phyloP scores from a whole-genome alignment of 1,284 basidiomycete species.

The Apiotrichum domesticum region DNA sequence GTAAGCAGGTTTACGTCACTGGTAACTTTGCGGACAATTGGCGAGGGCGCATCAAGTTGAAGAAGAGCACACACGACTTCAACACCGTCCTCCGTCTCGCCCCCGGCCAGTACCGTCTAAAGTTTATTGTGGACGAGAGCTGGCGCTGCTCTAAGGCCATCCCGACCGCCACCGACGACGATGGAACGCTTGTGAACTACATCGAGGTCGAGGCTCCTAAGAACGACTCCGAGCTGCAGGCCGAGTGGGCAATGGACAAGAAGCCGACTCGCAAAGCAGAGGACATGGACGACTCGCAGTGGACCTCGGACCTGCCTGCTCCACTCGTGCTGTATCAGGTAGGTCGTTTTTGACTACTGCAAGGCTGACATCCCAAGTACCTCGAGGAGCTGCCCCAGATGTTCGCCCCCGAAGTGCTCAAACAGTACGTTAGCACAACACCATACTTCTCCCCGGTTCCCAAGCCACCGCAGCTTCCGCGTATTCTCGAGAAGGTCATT shows the following conservation, averaged over 20 bases:
- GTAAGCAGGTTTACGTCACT: constrained; percentile 53
- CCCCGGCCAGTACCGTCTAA: constrained; percentile 90
- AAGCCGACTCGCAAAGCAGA: constrained; percentile 30
- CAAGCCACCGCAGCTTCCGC: constrained; percentile 75
- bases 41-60: constrained; percentile 52
- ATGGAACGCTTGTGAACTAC: constrained; percentile 93
- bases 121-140: constrained; percentile 90
- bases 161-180: constrained; percentile 87
- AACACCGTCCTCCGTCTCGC: constrained; percentile 54
- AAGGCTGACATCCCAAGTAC: constrained; percentile 25
- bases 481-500: constrained; percentile 76
- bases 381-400: constrained; percentile 67
- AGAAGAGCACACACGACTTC: constrained; percentile 50
- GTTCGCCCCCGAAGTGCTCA: constrained; percentile 15
- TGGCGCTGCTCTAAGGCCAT: constrained; percentile 71
- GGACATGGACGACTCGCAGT: constrained; percentile 49
- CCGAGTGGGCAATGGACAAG: constrained; percentile 43
- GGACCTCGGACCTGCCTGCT: constrained; percentile 70
- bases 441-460: constrained; percentile 55
- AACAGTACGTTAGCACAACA: constrained; percentile 22
- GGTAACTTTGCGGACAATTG: constrained; percentile 57
- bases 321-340: constrained; percentile 67
- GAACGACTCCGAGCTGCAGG: constrained; percentile 42
- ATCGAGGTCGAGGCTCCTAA: constrained; percentile 54
- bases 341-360: not conserved